Conservation (phyloP, 495 filamentous ascomycete genomes). For the Talaromyces nanjingensis region DNA sequence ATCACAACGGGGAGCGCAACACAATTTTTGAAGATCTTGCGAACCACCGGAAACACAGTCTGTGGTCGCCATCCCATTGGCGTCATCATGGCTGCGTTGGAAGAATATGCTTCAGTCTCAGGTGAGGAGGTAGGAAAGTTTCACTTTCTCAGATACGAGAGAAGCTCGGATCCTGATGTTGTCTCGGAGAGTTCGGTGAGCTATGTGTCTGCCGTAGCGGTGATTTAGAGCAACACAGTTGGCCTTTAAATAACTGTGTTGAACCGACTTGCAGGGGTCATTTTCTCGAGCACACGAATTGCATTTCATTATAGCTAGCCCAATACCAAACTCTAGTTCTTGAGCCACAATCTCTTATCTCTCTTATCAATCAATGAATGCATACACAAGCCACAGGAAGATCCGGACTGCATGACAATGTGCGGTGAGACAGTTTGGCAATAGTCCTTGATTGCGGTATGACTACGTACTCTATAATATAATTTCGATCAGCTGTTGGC, state of each 20-base stretch:
- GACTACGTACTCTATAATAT: too few relatives aligned
- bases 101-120: constrained; percentile 39
- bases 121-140: constrained; percentile 53
- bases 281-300: background rate
- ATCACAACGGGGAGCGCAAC: constrained; percentile 67
- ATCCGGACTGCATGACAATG: background rate
- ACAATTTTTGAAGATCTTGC: constrained; percentile 59
- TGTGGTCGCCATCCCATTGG: constrained; percentile 96
- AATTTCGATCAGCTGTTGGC: background rate
- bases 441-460: too few relatives aligned
- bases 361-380: background rate
- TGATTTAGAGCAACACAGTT: constrained; percentile 18
- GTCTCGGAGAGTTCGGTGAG: constrained; percentile 83
- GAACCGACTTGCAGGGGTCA: constrained; percentile 1
- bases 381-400: background rate
- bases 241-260: background rate
- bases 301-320: background rate
- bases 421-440: background rate
- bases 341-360: background rate
- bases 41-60: constrained; percentile 80
- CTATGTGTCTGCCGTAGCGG: constrained; percentile 57
- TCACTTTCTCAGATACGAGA: constrained; percentile 84
- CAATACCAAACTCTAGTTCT: background rate
- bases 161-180: constrained; percentile 69
- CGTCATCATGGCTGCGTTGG: constrained; percentile 82